Evolutionary conservation across 176 grass and related monocot genomes (phyloP).

Genomic region (Hyparrhenia diplandra): DNA sequence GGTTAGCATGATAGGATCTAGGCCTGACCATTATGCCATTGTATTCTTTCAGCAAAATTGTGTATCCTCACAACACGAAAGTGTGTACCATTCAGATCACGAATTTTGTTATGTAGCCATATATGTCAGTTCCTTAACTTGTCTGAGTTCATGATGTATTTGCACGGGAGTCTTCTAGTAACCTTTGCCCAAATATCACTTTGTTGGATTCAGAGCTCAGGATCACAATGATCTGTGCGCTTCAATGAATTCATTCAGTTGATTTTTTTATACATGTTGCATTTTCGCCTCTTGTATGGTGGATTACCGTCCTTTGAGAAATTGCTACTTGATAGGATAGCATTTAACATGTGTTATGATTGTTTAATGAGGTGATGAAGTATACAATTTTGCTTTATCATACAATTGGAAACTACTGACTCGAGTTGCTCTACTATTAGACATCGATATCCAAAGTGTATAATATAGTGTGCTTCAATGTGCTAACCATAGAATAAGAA

Average conservation of each 20-base stretch:
- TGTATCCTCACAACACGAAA: not conserved
- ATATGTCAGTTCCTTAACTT: not conserved
- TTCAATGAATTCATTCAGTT: not conserved
- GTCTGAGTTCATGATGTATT: not conserved
- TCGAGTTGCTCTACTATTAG: conserved; percentile 1
- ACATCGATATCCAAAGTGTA: conserved; percentile 21
- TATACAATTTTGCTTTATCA: too few relatives aligned
- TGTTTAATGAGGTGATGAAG: too few relatives aligned
- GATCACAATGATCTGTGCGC: not conserved
- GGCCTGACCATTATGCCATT: conserved; percentile 16
- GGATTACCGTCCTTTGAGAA: not conserved
- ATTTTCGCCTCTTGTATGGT: not conserved
- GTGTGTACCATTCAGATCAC: conserved; percentile 1
- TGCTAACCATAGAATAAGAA: conserved; percentile 28
- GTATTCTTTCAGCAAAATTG: conserved; percentile 32
- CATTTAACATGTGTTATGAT: too few relatives aligned
- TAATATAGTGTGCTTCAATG: conserved; percentile 19
- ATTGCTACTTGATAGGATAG: too few relatives aligned
- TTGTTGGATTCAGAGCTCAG: not conserved
- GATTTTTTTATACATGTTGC: not conserved
- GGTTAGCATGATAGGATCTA: conserved; percentile 48
- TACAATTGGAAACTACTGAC: too few relatives aligned
- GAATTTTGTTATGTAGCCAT: conserved; percentile 27
- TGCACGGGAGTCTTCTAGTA: not conserved
- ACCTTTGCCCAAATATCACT: not conserved